A percentile compares a stretch with the other conserved stretches of the same genome.
Conservation (phyloP, 371 early-diverging fungal genomes). For the Lichtheimia hyalospora region DNA sequence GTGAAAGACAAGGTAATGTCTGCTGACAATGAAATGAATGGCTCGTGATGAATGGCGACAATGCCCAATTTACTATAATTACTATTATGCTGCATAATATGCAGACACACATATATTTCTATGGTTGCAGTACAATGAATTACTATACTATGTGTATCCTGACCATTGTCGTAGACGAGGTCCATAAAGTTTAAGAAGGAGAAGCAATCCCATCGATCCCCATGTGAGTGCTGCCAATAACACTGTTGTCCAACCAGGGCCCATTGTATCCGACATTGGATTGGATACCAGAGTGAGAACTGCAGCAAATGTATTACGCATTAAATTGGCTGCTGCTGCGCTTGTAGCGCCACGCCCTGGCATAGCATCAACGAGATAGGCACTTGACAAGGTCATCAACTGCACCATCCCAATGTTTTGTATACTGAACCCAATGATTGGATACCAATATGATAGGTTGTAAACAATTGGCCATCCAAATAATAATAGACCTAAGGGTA, state of each 20-base stretch:
- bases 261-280: conserved; percentile 16
- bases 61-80: no score
- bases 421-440: conserved; percentile 41
- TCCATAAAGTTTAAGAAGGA: conserved; percentile 19
- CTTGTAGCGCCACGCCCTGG: conserved; percentile 41
- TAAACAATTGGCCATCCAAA: conserved; percentile 46
- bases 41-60: no score
- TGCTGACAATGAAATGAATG: no score
- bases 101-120: no score
- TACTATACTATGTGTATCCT: no score
- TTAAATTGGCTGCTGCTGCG: conserved; percentile 37
- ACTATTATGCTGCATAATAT: no score
- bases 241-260: conserved; percentile 16
- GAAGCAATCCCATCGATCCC: neutral
- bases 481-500: conserved; percentile 39
- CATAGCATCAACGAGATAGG: conserved; percentile 39
- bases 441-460: conserved; percentile 28
- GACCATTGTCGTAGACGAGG: no score
- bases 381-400: conserved; percentile 29
- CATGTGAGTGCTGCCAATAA: conserved; percentile 13
- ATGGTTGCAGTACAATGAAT: no score
- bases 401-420: conserved; percentile 47
- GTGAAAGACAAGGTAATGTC: no score
- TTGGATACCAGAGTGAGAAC: conserved; percentile 22
- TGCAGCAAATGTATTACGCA: conserved; percentile 33